Evolutionary conservation across 805 yeast genomes (phyloP).

Genomic region (Wickerhamomyces ciferrii): DNA sequence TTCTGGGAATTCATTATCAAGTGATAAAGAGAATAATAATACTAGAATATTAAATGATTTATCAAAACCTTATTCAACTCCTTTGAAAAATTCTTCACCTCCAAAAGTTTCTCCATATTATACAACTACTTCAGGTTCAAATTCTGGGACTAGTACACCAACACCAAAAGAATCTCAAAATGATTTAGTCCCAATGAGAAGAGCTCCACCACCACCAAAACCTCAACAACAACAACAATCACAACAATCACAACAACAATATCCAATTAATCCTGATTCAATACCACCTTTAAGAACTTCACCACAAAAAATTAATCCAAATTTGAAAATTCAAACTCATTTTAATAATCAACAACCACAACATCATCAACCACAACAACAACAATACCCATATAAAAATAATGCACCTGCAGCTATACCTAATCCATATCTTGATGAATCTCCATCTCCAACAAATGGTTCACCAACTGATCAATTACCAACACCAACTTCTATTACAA

Average conservation of each 20-base stretch:
- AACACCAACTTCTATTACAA: conserved; percentile 3
- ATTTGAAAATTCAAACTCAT: conserved; percentile 26
- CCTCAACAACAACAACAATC: too few species aligned
- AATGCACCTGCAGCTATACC: conserved; percentile 12
- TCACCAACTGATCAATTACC: conserved; percentile 6
- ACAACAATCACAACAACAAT: conserved; percentile 5
- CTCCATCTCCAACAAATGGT: conserved; percentile 3
- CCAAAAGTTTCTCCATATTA: conserved; percentile 27
- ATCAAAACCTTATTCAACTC: conserved; percentile 34
- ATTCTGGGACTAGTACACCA: conserved; percentile 1
- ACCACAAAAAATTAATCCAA: conserved; percentile 23
- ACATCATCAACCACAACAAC: background rate
- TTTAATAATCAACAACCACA: conserved; percentile 5
- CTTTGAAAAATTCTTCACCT: conserved; percentile 37
- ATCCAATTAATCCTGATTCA: conserved; percentile 5
- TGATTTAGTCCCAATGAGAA: conserved; percentile 43
- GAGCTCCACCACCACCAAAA: conserved; percentile 52
- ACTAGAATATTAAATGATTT: conserved; percentile 35
- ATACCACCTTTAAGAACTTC: conserved; percentile 4
- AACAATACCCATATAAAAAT: background rate
- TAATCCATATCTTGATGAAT: conserved; percentile 15
- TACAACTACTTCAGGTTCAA: conserved; percentile 3
- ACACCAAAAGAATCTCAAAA: conserved; percentile 4
- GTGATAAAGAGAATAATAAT: conserved; percentile 11
- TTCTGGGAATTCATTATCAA: conserved; percentile 13